A percentile compares a stretch with the other conserved stretches of the same genome.
phyloP scores from a whole-genome alignment of 2,329 filamentous ascomycete genomes.

The Pseudocercospora musae region DNA sequence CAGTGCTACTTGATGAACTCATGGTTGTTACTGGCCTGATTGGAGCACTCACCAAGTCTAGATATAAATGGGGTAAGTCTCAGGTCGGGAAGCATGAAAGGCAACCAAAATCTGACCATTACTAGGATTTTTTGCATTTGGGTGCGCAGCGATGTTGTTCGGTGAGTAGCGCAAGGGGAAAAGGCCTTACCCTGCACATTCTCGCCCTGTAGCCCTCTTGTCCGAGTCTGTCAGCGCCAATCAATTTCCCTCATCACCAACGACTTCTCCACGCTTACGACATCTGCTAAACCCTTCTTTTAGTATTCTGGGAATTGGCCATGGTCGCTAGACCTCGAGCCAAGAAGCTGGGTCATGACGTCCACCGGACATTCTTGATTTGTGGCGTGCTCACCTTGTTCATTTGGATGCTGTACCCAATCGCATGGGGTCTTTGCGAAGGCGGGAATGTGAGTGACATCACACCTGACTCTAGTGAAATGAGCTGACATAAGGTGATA shows the following conservation, averaged over 20 bases:
- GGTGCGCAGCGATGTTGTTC: conserved; percentile 47
- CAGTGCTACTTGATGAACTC: conserved; percentile 57
- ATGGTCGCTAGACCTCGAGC: conserved; percentile 54
- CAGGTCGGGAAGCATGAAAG: conserved; percentile 13
- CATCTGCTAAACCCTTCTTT: no score
- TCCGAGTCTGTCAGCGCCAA: no score
- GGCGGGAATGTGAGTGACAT: conserved; percentile 58
- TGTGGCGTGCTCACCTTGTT: conserved; percentile 54
- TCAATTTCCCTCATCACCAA: no score
- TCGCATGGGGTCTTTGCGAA: conserved; percentile 58
- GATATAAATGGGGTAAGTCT: conserved; percentile 64
- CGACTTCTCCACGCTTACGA: no score
- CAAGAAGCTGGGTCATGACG: conserved; percentile 47
- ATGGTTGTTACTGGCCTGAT: conserved; percentile 63
- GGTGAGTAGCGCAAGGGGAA: no score
- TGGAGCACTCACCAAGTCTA: conserved; percentile 57
- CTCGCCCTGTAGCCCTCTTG: no score
- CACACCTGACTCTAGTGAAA: no score
- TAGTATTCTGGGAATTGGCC: conserved; percentile 47
- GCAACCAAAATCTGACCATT: conserved; percentile 36
- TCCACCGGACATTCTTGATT: conserved; percentile 50
- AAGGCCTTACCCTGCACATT: no score
- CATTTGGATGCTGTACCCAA: conserved; percentile 60
- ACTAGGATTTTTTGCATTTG: conserved; percentile 32
- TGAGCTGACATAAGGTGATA: background rate